Conservation (phyloP, 176 grass and related monocot genomes). For the Guadua angustifolia region DNA sequence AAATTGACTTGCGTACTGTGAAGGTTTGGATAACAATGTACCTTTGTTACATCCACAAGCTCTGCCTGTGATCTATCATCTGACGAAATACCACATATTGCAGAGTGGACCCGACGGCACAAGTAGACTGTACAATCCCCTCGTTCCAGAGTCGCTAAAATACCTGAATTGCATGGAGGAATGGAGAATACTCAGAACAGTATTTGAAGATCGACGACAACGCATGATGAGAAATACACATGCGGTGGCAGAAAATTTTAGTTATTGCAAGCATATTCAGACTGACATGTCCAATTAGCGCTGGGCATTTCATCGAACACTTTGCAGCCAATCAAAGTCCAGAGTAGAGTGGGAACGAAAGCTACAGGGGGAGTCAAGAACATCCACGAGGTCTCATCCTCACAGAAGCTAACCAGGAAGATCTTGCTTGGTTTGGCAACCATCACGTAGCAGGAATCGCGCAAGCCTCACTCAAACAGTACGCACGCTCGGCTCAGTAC, state of each 20-base stretch:
- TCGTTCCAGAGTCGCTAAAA: constrained; percentile 20
- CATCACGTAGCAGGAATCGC: not conserved
- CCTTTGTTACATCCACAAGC: constrained; percentile 32
- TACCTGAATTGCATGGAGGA: constrained; percentile 30
- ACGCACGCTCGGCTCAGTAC: not conserved
- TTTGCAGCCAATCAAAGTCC: not conserved
- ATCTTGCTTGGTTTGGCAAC: not conserved
- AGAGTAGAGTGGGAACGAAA: not conserved
- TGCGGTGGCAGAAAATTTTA: not conserved
- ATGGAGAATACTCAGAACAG: not conserved
- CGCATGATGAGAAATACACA: not conserved
- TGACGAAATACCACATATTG: constrained; percentile 21
- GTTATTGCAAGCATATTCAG: not conserved
- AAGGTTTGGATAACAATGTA: constrained; percentile 28
- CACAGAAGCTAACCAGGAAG: not conserved
- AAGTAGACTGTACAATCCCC: constrained; percentile 30
- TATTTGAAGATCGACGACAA: not conserved
- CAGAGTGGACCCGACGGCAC: not conserved
- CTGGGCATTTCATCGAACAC: not conserved
- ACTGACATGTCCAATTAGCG: not conserved
- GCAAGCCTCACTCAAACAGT: not conserved
- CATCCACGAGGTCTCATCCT: not conserved
- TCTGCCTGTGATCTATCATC: constrained; percentile 32
- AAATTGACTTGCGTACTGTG: not conserved
- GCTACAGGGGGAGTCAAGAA: not conserved